Evolutionary conservation across 1,139 yeast genomes (phyloP), one percentile per base, ranked within the genome.

Genomic region (Protomyces macrosporus): DNA sequence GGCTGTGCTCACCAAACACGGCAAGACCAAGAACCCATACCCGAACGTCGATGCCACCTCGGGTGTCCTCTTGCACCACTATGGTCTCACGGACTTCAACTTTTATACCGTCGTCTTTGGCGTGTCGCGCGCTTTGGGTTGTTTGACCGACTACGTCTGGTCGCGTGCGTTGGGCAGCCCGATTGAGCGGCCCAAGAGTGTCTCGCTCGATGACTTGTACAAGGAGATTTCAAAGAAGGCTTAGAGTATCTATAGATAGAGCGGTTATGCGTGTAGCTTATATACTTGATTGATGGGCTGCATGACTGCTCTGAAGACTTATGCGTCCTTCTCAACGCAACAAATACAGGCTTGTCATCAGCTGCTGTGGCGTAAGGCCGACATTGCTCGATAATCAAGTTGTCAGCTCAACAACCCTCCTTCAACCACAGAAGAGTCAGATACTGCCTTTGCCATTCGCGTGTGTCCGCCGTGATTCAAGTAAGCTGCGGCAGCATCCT

Each of bases 161-260:
- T 98, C 91, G 82, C 84, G 98, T 77, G 96, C 95, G 76, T 81
- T 90, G 70, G 98, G 98, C 75, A 78, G 88, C 77, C 90, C 98
- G 73, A 89, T 91, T 75, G 98, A 91, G 83, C 88, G 98, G 82
- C 98, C 98, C 79, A 91, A 91, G 83, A 63, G 67, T 30, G 50
- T 68, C 39, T 52, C 57, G 14, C 36, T 60, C 42, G 58, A 53
- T 34, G 63, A 53, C 30, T 30, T 60, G 37, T 53, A 60, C 58
- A 45, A 53, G 54, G 63, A 54, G 54, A 54, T 60, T 53, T 50
- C 52, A 16, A 53, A 53, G 45, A 39, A 14, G 32, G 23, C 23
- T 42, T 42, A n/a, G 48, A 23, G 23, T 23, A 23, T 23, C 2
- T 2, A 23, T 23, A 23, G 23, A 23, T 2, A 23, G 23, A 23